Base-by-base conservation (phyloP, 768 basidiomycete genomes). In the Clitopilus passeckerianus region DNA sequence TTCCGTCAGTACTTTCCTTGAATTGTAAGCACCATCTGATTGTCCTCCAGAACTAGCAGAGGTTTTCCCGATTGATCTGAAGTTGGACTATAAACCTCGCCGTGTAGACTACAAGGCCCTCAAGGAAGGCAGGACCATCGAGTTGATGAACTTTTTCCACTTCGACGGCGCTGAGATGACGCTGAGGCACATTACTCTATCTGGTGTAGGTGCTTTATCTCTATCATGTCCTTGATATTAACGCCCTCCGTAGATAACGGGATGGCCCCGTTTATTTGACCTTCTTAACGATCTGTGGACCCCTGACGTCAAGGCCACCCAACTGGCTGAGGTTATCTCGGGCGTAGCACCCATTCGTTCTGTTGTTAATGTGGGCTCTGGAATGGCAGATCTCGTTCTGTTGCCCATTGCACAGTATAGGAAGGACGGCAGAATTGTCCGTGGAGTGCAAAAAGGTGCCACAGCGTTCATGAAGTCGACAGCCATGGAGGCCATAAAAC, bases 121-220 rank as follows among this genome's bases (percentile, higher is more conserved):
- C 59, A 83, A 87, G 37, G 90, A 95, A 61, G 97, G 97, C 14
- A 86, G 82, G 71, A 95, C 94, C 0, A 96, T 96, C 61, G 97
- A 99, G 69, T 74, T 99, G 52, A 98, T 99, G 96, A 99, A 99
- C 70, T 98, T 99, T 72, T 99, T 99, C 87, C 95, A 98, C 74
- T 99, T 98, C 64, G 97, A 98, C 66, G 95, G 93, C 0, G 91
- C 96, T 3, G 97, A 98, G 72, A 98, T 99, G 94, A 97, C 95
- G 0, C 72, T 99, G 56, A 81, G 97, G 59, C 95, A 97, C 67
- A 89, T 98, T 63, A 93, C 92, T 16, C 71, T 98, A 33, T 85
- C 89, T 60, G 97, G 97, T 30, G 95, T 98, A 70, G 68, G 93
- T 80, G 14, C 44, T 16, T 14, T 12, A 52, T 34, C 18, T 16